Evolutionary conservation across 2,329 filamentous ascomycete species (phyloP).

Genomic region (Ascomycota sp.): DNA sequence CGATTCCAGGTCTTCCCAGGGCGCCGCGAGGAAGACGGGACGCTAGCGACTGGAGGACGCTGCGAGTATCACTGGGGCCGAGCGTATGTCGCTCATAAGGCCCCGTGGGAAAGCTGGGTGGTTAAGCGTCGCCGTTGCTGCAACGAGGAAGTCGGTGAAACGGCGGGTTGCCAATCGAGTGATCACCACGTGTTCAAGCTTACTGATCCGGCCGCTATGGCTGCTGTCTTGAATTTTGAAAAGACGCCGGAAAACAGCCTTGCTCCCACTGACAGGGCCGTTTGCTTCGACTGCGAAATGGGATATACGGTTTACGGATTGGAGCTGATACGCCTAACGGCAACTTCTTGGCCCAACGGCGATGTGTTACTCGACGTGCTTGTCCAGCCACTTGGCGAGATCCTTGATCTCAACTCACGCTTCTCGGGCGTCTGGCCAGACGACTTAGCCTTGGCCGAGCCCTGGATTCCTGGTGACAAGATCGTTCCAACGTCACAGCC

Average conservation of each 20-base stretch:
- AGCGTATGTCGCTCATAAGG: conserved; percentile 32
- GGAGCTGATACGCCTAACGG: conserved; percentile 76
- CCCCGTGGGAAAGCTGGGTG: conserved; percentile 31
- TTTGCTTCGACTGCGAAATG: conserved; percentile 95
- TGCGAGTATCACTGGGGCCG: conserved; percentile 70
- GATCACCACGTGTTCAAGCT: conserved; percentile 75
- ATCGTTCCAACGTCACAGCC: background rate
- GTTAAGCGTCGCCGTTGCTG: conserved; percentile 59
- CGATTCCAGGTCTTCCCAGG: conserved; percentile 87
- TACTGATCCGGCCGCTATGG: conserved; percentile 51
- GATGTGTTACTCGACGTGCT: conserved; percentile 60
- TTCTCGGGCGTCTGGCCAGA: conserved; percentile 73
- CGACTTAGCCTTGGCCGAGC: conserved; percentile 46
- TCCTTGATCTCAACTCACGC: conserved; percentile 76
- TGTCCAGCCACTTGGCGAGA: conserved; percentile 60
- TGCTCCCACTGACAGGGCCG: conserved; percentile 31
- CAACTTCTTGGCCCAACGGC: conserved; percentile 64
- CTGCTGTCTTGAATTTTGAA: conserved; percentile 56
- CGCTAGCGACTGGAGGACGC: conserved; percentile 50
- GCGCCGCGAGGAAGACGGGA: conserved; percentile 51
- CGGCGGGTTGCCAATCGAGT: conserved; percentile 47
- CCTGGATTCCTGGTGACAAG: conserved; percentile 19
- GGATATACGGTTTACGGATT: conserved; percentile 74
- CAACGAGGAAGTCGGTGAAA: conserved; percentile 47
- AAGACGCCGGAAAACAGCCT: conserved; percentile 46